Evolutionary conservation across 2,329 filamentous ascomycete genomes (phyloP), one percentile per base, ranked within the genome.

Genomic region (Fusarium praegraminearum): DNA sequence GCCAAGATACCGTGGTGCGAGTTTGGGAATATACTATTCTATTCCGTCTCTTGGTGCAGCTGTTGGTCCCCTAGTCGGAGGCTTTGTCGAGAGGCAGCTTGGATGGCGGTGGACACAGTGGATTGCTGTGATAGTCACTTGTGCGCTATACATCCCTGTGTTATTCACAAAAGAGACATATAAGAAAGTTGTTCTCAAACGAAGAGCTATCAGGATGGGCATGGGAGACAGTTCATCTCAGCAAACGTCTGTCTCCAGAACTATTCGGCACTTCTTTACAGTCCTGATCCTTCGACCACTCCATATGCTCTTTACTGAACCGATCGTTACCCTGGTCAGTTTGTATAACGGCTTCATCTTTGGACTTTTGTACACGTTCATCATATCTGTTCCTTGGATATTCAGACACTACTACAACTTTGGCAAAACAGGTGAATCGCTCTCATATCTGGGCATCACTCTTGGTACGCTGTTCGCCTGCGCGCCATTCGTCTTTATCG

Each of bases 81-180:
- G 67, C 0, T 70, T 70, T 0, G 62, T 69, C 0, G 8, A 70
- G 13, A 38, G 62, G 18, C 38, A 50, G 0, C 22, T 63, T 5
- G 66, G 66, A 2, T 69, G 67, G 67, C 56, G 66, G 15, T 70
- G 66, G 67, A 67, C 66, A 2, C 67, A 69, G 20, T 69, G 67
- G 67, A 35, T 63, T 26, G 66, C 66, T 20, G 56, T 62, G 4
- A 33, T 69, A 7, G 43, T 54, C 4, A 70, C 56, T 0, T 49
- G 54, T 5, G 32, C 36, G 9, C 38, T 69, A 7, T 69, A 69
- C 2, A 52, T 70, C 1, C 56, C 66, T 1, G 66, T 69, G 0
- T 5, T 69, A 1, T 69, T 69, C 24, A 69, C 66, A 1, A 69
- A 26, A 4, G 66, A 69, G 12, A 69, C 66, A 1, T 69, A 69